Percentiles rank a stretch among this genome's conserved stretches.
Evolutionary conservation across 441 rosid genomes (phyloP).

Genomic region (Rhodomyrtus psidioides): DNA sequence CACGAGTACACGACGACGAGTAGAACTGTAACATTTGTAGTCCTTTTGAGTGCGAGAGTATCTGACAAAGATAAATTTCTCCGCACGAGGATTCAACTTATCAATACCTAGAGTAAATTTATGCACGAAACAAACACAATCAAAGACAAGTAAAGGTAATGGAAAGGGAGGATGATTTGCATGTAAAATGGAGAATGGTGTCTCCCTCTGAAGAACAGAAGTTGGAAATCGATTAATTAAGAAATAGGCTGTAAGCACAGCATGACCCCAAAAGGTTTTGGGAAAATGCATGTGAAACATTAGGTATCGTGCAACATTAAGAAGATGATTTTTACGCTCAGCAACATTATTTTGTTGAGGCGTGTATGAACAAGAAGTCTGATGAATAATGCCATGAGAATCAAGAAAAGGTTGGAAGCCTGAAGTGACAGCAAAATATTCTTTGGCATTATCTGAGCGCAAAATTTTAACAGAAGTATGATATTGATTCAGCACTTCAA

Average conservation of each 20-base stretch:
- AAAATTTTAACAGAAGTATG: not conserved
- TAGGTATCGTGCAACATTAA: not conserved
- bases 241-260: not conserved
- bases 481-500: not conserved
- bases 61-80: not conserved
- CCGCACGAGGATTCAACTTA: not conserved
- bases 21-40: not conserved
- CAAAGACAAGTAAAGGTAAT: not conserved
- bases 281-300: not conserved
- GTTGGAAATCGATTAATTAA: not conserved
- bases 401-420: not conserved
- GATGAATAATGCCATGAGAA: not conserved
- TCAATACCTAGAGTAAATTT: not conserved
- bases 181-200: not conserved
- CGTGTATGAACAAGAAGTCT: not conserved
- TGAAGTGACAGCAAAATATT: not conserved
- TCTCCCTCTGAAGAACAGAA: not conserved
- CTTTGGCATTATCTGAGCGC: rapidly evolving
- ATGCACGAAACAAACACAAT: not conserved
- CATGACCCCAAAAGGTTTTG: not conserved
- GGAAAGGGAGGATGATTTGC: not conserved
- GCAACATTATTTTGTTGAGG: not conserved
- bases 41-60: not conserved
- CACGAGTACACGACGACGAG: not conserved
- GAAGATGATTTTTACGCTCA: not conserved